These are phyloP conservation scores for Cercospora janseana DNA, from an alignment of 2,329 filamentous ascomycete species.

Conservation along the genomic window DNA sequence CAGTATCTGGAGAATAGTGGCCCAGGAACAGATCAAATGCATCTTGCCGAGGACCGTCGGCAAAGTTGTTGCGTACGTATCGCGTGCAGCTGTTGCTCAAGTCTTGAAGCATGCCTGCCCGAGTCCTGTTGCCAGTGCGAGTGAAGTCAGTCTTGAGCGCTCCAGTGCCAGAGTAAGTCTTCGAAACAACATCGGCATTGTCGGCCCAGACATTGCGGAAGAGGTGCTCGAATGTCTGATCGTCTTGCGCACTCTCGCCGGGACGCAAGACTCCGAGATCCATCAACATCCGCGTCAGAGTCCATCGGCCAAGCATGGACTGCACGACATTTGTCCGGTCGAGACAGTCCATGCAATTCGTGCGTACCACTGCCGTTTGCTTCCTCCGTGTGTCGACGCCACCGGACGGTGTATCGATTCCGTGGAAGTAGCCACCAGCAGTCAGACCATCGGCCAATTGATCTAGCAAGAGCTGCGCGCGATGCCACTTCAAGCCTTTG, in stretches of 20 bases:
- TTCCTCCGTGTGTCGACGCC: slow-evolving; percentile 74
- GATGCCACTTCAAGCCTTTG: slow-evolving; percentile 90
- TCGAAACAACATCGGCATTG: slow-evolving; percentile 93
- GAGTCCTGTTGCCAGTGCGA: slow-evolving; percentile 85
- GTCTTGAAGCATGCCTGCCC: slow-evolving; percentile 79
- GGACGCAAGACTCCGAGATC: slow-evolving; percentile 76
- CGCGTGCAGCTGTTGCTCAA: slow-evolving; percentile 82
- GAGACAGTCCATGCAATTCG: slow-evolving; percentile 99
- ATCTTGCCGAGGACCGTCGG: slow-evolving; percentile 90
- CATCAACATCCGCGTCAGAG: slow-evolving; percentile 81
- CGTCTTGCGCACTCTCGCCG: slow-evolving; percentile 76
- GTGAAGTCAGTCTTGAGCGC: slow-evolving; percentile 98
- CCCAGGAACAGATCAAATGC: slow-evolving; percentile 93
- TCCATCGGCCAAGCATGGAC: slow-evolving; percentile 90
- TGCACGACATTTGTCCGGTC: slow-evolving; percentile 98
- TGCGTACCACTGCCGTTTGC: slow-evolving; percentile 89
- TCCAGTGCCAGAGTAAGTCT: slow-evolving; percentile 90
- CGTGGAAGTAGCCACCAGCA: slow-evolving; percentile 87
- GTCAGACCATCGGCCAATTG: slow-evolving; percentile 72
- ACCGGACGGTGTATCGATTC: slow-evolving; percentile 78
- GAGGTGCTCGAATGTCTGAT: slow-evolving; percentile 77
- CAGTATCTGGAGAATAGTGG: slow-evolving; percentile 71
- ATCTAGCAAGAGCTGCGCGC: slow-evolving; percentile 81
- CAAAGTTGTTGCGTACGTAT: slow-evolving; percentile 91
- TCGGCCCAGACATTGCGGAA: slow-evolving; percentile 99